phyloP scores from a whole-genome alignment of 1,284 basidiomycete species.

The Apiotrichum porosum region DNA sequence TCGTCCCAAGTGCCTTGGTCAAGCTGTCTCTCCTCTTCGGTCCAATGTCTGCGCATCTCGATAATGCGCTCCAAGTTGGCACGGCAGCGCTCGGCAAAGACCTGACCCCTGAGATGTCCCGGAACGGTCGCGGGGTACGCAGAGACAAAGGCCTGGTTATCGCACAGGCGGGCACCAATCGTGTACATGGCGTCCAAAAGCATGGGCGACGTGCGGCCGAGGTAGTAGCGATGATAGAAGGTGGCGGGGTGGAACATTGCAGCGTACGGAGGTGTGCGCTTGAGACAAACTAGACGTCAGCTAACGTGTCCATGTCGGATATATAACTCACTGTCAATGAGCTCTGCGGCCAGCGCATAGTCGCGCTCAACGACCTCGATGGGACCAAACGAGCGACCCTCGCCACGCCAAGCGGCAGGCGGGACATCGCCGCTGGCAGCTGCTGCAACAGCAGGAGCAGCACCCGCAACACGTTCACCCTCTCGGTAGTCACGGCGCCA shows the following conservation, averaged over 20 bases:
- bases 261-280: conserved; percentile 46
- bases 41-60: conserved; percentile 28
- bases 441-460: neutral
- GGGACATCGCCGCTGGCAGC: too few species aligned
- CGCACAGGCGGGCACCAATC: conserved; percentile 44
- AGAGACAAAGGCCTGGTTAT: conserved; percentile 33
- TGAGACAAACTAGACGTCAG: conserved; percentile 43
- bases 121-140: conserved; percentile 31
- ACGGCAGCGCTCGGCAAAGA: conserved; percentile 41
- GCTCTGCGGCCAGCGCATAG: conserved; percentile 33
- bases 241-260: conserved; percentile 49
- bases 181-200: conserved; percentile 51
- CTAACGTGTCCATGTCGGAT: too few species aligned
- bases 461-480: neutral
- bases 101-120: conserved; percentile 35
- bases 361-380: conserved; percentile 40
- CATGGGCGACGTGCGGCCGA: conserved; percentile 43
- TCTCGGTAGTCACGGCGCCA: conserved; percentile 8
- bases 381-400: conserved; percentile 8
- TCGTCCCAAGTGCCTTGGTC: conserved; percentile 44
- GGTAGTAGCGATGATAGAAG: conserved; percentile 49
- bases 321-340: conserved; percentile 36
- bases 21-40: conserved; percentile 26
- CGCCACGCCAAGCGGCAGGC: neutral
- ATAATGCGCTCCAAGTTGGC: conserved; percentile 31